Percentiles rank a stretch among this genome's conserved stretches.
These are phyloP conservation scores for Pleurotus tuoliensis DNA, from an alignment of 768 basidiomycete species.

Conservation along the genomic window DNA sequence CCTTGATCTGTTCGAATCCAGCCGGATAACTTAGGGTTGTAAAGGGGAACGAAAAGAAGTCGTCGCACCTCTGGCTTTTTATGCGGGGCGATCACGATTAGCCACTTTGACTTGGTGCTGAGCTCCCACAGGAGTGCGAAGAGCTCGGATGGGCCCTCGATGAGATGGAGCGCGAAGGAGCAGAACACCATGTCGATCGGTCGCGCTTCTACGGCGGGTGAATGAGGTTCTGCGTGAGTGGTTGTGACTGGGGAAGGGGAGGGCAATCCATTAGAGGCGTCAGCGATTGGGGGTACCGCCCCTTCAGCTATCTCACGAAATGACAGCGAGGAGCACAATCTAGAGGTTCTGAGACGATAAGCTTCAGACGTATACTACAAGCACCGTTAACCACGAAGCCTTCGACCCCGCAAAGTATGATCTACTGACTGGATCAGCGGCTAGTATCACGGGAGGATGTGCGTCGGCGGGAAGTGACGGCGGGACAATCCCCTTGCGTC, in stretches of 20 bases:
- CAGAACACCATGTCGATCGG: conserved; percentile 48
- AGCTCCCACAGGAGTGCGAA: conserved; percentile 65
- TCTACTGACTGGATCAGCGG: conserved; percentile 50
- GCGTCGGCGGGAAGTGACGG: conserved; percentile 30
- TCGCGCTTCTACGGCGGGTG: conserved; percentile 32
- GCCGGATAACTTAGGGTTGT: no score
- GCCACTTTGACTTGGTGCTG: conserved; percentile 57
- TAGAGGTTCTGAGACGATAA: conserved; percentile 49
- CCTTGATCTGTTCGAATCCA: conserved; percentile 44
- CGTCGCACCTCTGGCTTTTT: conserved; percentile 67
- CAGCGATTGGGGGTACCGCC: conserved; percentile 32
- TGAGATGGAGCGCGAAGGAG: conserved; percentile 72
- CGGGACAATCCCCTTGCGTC: conserved; percentile 16
- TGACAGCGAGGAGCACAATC: conserved; percentile 52
- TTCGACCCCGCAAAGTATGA: background rate
- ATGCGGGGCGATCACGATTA: conserved; percentile 69
- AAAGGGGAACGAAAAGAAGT: background rate
- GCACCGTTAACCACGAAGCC: background rate
- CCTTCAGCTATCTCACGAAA: conserved; percentile 65
- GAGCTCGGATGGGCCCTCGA: conserved; percentile 56
- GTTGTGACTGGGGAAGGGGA: background rate
- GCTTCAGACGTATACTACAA: conserved; percentile 58
- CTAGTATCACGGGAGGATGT: conserved; percentile 30
- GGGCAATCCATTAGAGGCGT: conserved; percentile 1
- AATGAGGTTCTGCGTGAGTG: background rate